These are phyloP conservation scores for Amaranthus cruentus DNA, from an alignment of 148 eudicot genomes.

Conservation along the genomic window DNA sequence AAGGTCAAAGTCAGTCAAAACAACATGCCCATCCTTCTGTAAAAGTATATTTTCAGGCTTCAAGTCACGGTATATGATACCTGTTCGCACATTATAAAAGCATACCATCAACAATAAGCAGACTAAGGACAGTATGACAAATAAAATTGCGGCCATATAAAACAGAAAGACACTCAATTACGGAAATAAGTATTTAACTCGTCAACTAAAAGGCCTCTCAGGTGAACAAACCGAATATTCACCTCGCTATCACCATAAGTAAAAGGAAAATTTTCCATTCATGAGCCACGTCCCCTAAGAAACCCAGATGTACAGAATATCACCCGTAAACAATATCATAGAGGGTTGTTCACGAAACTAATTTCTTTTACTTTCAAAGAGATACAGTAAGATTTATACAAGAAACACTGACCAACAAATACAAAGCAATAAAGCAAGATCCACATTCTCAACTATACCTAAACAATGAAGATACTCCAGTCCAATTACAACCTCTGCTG, in stretches of 20 bases:
- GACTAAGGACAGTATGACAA: not conserved
- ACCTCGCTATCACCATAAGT: too few species aligned
- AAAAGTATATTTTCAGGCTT: conserved; percentile 94
- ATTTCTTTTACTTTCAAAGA: too few species aligned
- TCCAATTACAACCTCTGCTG: conserved; percentile 92
- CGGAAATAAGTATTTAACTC: not conserved
- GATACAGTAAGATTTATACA: not conserved
- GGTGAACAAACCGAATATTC: not conserved
- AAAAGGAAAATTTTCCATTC: too few species aligned
- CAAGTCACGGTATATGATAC: conserved; percentile 87
- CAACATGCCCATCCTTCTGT: conserved; percentile 77
- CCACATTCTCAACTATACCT: conserved; percentile 43
- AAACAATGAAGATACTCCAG: conserved; percentile 97
- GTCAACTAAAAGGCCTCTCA: not conserved
- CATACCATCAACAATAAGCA: conserved; percentile 2
- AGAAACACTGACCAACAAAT: not conserved
- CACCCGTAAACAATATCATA: too few species aligned
- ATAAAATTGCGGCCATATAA: not conserved
- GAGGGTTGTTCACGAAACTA: too few species aligned
- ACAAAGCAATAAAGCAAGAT: conserved; percentile 8
- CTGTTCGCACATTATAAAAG: conserved; percentile 35
- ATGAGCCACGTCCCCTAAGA: too few species aligned
- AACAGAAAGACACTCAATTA: not conserved
- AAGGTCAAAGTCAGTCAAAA: conserved; percentile 92
- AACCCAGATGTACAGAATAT: too few species aligned